Conservation (phyloP, 352 stramenopile species). For the Phytopythium cucurbitacearum region DNA sequence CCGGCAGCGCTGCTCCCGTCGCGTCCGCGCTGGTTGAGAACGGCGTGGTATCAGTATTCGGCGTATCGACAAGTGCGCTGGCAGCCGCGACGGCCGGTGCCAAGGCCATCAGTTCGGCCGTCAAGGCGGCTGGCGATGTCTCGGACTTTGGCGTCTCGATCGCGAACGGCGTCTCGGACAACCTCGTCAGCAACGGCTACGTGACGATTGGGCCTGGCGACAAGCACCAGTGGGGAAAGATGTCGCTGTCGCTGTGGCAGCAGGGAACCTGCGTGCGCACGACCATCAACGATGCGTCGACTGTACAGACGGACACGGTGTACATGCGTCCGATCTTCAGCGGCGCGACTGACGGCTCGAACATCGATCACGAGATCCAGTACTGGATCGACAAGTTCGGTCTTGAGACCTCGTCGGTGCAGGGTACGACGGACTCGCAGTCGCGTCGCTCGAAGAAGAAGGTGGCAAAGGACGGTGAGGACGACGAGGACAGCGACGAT, state of each 20-base stretch:
- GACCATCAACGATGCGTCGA: not conserved
- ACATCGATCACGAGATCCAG: slow-evolving; percentile 42
- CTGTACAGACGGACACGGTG: slow-evolving; percentile 30
- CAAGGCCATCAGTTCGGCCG: not conserved
- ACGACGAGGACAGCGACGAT: not conserved
- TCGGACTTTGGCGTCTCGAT: not conserved
- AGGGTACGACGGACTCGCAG: slow-evolving; percentile 13
- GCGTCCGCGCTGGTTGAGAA: slow-evolving; percentile 18
- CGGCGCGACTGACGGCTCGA: slow-evolving; percentile 30
- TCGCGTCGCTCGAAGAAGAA: not conserved
- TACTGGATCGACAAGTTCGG: slow-evolving; percentile 46
- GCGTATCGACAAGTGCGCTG: slow-evolving; percentile 22
- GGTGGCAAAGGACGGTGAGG: too few species aligned
- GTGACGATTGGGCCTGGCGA: too few species aligned
- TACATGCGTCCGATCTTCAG: slow-evolving; percentile 61
- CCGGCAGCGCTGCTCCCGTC: slow-evolving; percentile 19
- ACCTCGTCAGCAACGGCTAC: not conserved
- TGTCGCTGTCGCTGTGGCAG: too few species aligned
- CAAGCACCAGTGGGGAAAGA: too few species aligned
- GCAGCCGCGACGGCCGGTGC: slow-evolving; percentile 8
- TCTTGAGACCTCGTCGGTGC: slow-evolving; percentile 17
- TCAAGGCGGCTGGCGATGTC: not conserved
- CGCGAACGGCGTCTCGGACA: not conserved
- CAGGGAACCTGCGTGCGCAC: too few species aligned
- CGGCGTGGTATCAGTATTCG: slow-evolving; percentile 23